Conservation (phyloP, 2,329 filamentous ascomycete species). For the Pleomassaria siparia region DNA sequence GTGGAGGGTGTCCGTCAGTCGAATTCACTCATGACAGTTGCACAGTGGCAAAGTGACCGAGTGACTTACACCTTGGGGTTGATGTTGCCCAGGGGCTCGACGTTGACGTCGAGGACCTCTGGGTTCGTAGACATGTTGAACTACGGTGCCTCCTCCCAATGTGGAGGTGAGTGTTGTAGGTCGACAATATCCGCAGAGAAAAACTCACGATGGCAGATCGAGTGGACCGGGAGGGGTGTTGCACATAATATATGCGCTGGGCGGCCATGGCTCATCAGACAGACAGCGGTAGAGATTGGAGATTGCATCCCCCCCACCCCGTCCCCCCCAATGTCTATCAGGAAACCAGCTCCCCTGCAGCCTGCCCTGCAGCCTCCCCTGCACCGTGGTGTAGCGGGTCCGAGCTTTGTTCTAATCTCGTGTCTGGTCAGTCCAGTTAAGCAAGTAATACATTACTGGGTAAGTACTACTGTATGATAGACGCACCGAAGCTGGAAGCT, state of each 20-base stretch:
- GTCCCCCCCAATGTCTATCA: conserved; percentile 14
- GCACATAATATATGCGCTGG: conserved; percentile 15
- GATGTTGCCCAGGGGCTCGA: conserved; percentile 32
- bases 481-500: conserved; percentile 19
- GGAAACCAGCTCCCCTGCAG: conserved; percentile 5
- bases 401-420: conserved; percentile 7
- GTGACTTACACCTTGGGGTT: conserved; percentile 30
- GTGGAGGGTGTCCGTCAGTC: conserved; percentile 2
- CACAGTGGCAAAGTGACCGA: too few relatives aligned
- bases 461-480: too few relatives aligned
- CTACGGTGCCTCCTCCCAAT: conserved; percentile 6
- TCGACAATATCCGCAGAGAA: conserved; percentile 10
- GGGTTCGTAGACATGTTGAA: conserved; percentile 15
- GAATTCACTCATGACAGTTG: neutral
- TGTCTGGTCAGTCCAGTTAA: conserved; percentile 9
- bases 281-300: conserved; percentile 6
- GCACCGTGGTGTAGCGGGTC: conserved; percentile 12
- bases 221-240: conserved; percentile 7
- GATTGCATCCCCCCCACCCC: neutral
- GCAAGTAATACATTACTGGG: too few relatives aligned
- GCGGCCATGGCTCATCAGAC: neutral
- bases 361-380: neutral
- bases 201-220: conserved; percentile 12
- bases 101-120: conserved; percentile 7
- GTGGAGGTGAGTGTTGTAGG: neutral